Evolutionary conservation across 139 green algal species (phyloP).

Genomic region (Chlorella sp.): DNA sequence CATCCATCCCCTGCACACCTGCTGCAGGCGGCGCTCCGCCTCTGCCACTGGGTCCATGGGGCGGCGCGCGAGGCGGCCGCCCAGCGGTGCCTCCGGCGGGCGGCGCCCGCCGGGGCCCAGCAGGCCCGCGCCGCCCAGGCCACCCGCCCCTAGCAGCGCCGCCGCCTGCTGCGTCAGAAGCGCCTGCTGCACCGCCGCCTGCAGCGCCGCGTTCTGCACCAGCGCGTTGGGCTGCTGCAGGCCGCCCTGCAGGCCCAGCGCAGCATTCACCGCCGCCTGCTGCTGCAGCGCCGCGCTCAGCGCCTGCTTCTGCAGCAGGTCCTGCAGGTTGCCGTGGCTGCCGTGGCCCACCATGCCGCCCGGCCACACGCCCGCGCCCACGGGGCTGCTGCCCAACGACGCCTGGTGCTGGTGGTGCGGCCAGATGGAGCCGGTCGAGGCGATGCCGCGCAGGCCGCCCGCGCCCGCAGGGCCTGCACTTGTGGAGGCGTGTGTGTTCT

Average conservation of each 20-base stretch:
- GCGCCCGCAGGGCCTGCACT: not conserved
- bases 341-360: not conserved
- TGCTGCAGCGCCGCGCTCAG: conserved; percentile 34
- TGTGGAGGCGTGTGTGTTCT: no score
- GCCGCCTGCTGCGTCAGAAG: conserved; percentile 51
- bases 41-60: conserved; percentile 77
- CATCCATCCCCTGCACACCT: conserved; percentile 29
- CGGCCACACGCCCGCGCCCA: conserved; percentile 21
- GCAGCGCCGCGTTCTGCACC: conserved; percentile 48
- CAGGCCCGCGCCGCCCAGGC: no score
- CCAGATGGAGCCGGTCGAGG: conserved; percentile 38
- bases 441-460: conserved; percentile 29
- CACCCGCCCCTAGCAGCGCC: no score
- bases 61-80: conserved; percentile 78
- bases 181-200: conserved; percentile 50
- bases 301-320: conserved; percentile 47
- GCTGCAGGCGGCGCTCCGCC: conserved; percentile 79
- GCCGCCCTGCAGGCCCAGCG: no score
- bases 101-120: no score
- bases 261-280: conserved; percentile 33
- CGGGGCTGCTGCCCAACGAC: conserved; percentile 36
- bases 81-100: no score
- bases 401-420: conserved; percentile 23
- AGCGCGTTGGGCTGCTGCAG: conserved; percentile 61
- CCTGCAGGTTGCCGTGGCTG: conserved; percentile 39